These are phyloP conservation scores for Begonia masoniana DNA, from an alignment of 306 rosid species.

Conservation along the genomic window DNA sequence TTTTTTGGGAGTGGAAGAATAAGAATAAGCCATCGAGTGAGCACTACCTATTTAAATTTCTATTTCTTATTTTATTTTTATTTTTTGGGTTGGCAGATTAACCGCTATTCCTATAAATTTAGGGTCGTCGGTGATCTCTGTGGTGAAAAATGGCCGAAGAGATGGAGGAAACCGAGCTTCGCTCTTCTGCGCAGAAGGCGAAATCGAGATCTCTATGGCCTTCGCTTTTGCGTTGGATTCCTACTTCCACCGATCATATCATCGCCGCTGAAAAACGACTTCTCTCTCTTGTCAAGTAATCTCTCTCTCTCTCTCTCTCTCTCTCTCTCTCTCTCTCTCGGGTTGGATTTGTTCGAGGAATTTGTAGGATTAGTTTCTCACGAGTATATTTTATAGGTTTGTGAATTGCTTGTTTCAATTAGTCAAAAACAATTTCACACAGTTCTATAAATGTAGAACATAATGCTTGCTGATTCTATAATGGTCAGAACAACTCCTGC, in stretches of 20 bases:
- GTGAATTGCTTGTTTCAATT: too few species aligned
- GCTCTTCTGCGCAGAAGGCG: conserved; percentile 15
- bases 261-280: conserved; percentile 85
- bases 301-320: background rate
- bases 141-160: conserved; percentile 51
- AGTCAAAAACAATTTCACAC: too few species aligned
- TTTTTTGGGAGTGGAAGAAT: too few species aligned
- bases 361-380: too few species aligned
- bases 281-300: conserved; percentile 78
- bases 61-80: background rate
- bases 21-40: too few species aligned
- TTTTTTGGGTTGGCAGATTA: background rate
- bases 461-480: too few species aligned
- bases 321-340: background rate
- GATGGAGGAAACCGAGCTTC: conserved; percentile 22
- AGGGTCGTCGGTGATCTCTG: background rate
- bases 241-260: conserved; percentile 73
- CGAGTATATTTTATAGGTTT: too few species aligned
- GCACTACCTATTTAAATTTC: too few species aligned
- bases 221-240: conserved; percentile 80
- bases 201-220: conserved; percentile 54
- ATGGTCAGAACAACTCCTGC: too few species aligned
- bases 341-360: too few species aligned
- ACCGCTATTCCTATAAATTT: background rate
- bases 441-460: too few species aligned